Conservation (phyloP, 169 alveolate genomes). For the Amoebophrya sp. region DNA sequence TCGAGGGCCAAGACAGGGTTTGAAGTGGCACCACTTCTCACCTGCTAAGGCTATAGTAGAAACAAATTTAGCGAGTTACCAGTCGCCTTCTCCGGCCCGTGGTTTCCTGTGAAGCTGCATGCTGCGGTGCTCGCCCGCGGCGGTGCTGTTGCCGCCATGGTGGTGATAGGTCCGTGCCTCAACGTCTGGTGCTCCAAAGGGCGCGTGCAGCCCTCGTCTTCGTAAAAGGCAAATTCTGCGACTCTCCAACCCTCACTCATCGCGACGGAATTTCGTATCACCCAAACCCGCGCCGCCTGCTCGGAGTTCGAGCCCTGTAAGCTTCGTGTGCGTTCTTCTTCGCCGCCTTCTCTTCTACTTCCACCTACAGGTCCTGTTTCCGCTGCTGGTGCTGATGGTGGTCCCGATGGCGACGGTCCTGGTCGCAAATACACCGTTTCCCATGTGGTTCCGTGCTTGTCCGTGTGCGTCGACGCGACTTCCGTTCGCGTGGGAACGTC, state of each 20-base stretch:
- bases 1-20: no score
- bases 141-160: not conserved
- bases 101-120: not conserved
- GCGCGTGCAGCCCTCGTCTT: not conserved
- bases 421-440: no score
- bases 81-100: not conserved
- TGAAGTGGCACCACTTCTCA: no score
- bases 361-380: no score
- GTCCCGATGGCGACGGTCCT: not conserved
- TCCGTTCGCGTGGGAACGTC: no score
- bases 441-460: no score
- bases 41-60: no score
- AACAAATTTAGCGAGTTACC: no score
- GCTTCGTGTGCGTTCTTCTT: no score
- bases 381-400: no score
- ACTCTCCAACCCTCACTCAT: not conserved
- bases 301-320: not conserved
- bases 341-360: no score
- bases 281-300: slow-evolving; percentile 3
- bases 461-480: no score
- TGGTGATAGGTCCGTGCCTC: not conserved
- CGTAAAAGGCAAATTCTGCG: not conserved
- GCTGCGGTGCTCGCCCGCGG: not conserved
- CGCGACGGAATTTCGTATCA: not conserved
- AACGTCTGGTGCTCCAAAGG: not conserved